Base-by-base conservation (phyloP, 2,329 filamentous ascomycete species). In the Penicillium polonicum region DNA sequence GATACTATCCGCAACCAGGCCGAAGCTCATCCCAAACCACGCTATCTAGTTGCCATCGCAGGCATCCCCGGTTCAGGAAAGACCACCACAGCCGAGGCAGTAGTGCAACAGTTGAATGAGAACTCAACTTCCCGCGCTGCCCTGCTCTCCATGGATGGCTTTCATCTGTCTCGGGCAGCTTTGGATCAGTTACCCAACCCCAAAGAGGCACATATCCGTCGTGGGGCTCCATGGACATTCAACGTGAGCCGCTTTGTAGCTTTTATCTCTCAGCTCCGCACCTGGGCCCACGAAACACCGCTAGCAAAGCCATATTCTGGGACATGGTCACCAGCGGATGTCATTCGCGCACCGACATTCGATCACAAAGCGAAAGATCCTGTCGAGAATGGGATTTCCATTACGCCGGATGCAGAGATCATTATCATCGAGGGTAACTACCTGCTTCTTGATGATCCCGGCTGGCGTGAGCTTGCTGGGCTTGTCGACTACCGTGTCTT, bases 401-500 rank as follows among this genome's bases (percentile, higher is more conserved):
- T 76, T 29, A 62, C 64, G 0, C 53, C 64, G 0, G 64, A 68
- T 38, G 44, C 60, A 0, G 62, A 58, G 0, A 64, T 69, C 33
- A 58, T 67, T 23, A 59, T 66, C 17, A 31, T 66, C 10, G 62
- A 67, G 39, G 63, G 63, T 4, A 66, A 67, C 29, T 66, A 67
- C 42, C 55, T 70, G 9, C 64, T 74, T 4, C 64, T 72, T 10
- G 55, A 69, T 31, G 62, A 69, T 41, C 65, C 66, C 0, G 60
- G 55, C 2, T 78, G 73, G 76, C 59, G 61, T 6, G 67, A 71
- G 25, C 69, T 79, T 23, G 63, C 68, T 2, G 38, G 42, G 0
- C 27, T 76, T 5, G 73, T 77, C 3, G 78, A 80, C 53, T 74
- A 77, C n/a, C 70, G 70, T 2, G 75, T 77, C 61, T 74, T 79